Evolutionary conservation across 2,329 filamentous ascomycete species (phyloP), one percentile per base, ranked within the genome.

Genomic region (Sclerotinia borealis): DNA sequence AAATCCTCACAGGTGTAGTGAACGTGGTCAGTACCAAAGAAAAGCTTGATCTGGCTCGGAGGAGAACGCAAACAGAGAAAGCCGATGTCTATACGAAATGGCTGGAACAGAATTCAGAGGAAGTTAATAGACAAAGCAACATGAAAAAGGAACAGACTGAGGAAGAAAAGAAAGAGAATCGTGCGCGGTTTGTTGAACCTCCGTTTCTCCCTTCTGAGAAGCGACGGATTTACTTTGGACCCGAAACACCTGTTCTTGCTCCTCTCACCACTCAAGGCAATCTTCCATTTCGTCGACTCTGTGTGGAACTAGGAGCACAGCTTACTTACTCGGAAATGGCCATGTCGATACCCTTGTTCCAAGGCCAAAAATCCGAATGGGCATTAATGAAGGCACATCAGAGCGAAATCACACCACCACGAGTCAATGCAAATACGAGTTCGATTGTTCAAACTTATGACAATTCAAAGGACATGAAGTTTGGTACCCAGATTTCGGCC

Each of bases 251-350:
- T 0, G 86, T 93, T 13, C 80, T 99, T n/a, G 95, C 95, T 5
- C 95, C 95, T 41, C 82, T 99, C 55, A 99, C 95, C 1, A 99
- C 95, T 0, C 95, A 98, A 77, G 95, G 95, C 51, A 99, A 99
- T 72, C 81, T 98, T 54, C 95, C 95, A 1, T 99, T 96, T 79
- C 88, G 95, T 63, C 86, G 95, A 56, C 84, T 99, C 36, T 97
- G 93, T 72, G 88, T 92, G 15, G 89, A 93, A 62, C 83, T 98
- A 29, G 95, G 95, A 41, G 93, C 92, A 34, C 90, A 97, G 73
- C 82, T 96, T 55, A 99, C 95, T 0, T 99, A 96, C 79, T 98
- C 93, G 0, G 95, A 99, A 77, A 99, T 99, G 95, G 95, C 93
- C 4, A 90, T 99, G 84, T 88, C 91, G 34, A 79, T 96, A 76